Conservation (phyloP, 1,139 yeast species). For the Pichia sp. region DNA sequence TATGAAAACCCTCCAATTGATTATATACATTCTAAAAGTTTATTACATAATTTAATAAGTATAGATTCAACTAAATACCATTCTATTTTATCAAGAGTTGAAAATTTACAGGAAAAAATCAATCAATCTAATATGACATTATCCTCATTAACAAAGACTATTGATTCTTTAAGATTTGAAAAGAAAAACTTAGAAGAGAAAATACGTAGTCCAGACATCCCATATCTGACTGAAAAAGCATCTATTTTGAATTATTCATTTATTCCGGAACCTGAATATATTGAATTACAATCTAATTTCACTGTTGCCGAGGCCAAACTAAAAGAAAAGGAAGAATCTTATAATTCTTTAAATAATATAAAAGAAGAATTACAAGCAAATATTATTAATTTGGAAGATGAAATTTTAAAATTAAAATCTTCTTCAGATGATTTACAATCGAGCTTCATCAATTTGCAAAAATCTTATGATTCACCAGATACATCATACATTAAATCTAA, state of each 20-base stretch:
- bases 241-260: constrained; percentile 23
- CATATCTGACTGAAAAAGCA: constrained; percentile 27
- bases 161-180: constrained; percentile 8
- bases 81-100: background rate
- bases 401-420: constrained; percentile 16
- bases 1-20: no score
- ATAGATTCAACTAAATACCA: background rate
- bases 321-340: constrained; percentile 1
- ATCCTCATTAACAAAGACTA: background rate
- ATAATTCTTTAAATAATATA: background rate
- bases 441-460: constrained; percentile 2
- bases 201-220: constrained; percentile 9
- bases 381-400: constrained; percentile 22
- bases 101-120: constrained; percentile 3
- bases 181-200: constrained; percentile 1
- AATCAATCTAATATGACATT: constrained; percentile 3
- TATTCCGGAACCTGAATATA: constrained; percentile 27
- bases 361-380: constrained; percentile 6
- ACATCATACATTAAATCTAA: constrained; percentile 29
- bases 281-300: constrained; percentile 20
- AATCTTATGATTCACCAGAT: constrained; percentile 25
- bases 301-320: constrained; percentile 5
- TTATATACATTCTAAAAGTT: constrained; percentile 25
- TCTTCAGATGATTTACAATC: constrained; percentile 5
- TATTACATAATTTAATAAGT: constrained; percentile 23